Evolutionary conservation across 2,329 filamentous ascomycete genomes (phyloP).

Genomic region (Xylaria sp.): DNA sequence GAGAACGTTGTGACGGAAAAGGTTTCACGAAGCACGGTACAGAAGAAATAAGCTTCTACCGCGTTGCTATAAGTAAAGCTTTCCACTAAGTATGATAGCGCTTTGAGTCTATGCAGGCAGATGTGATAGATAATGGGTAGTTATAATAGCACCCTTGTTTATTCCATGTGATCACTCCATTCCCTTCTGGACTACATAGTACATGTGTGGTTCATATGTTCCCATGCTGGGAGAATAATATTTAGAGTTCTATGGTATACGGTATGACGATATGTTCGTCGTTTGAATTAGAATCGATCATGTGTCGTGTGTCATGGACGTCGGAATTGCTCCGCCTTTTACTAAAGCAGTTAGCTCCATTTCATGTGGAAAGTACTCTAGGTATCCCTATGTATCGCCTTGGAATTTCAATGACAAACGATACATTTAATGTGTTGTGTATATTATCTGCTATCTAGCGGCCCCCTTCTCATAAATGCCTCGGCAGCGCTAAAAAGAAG

Average conservation of each 20-base stretch:
- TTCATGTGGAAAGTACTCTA: background rate
- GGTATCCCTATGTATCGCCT: background rate
- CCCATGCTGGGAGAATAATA: no score
- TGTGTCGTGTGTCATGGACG: background rate
- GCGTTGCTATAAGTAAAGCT: background rate
- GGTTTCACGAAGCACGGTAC: background rate
- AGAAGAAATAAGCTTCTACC: background rate
- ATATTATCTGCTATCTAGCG: no score
- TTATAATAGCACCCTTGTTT: background rate
- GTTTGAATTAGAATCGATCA: background rate
- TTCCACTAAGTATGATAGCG: background rate
- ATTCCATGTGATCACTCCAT: background rate
- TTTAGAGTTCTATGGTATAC: background rate
- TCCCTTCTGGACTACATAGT: background rate
- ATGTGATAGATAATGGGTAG: background rate
- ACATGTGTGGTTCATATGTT: no score
- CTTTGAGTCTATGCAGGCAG: background rate
- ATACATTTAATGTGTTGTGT: background rate
- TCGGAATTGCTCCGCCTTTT: background rate
- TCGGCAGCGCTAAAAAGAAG: conserved; percentile 7
- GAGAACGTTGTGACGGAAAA: background rate
- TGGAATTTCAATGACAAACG: background rate
- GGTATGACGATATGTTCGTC: background rate
- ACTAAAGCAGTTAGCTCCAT: background rate
- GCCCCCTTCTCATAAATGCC: background rate